phyloP scores from a whole-genome alignment of 2,329 filamentous ascomycete genomes.

The Aspergillus latus region DNA sequence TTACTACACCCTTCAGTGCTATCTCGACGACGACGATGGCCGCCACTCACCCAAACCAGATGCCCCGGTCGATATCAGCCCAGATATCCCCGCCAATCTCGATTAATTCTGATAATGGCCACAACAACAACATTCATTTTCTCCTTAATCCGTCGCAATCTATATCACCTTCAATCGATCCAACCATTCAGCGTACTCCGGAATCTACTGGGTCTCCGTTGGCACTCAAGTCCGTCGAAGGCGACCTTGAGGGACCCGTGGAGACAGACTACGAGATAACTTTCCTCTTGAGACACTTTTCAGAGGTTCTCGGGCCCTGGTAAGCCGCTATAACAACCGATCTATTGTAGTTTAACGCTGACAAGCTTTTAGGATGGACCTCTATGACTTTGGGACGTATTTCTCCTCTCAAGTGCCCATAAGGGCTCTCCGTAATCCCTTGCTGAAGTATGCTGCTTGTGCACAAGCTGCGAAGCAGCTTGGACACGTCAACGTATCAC shows the following conservation, averaged over 20 bases:
- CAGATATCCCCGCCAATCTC: constrained; percentile 46
- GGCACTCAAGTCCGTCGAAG: constrained; percentile 24
- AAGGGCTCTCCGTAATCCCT: constrained; percentile 51
- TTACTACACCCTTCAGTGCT: constrained; percentile 22
- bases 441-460: constrained; percentile 56
- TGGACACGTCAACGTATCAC: constrained; percentile 54
- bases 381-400: constrained; percentile 55
- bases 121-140: constrained; percentile 55
- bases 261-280: constrained; percentile 57
- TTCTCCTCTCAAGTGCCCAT: constrained; percentile 62
- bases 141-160: constrained; percentile 52
- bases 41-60: constrained; percentile 35
- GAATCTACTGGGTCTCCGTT: constrained; percentile 33
- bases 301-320: constrained; percentile 61
- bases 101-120: constrained; percentile 38
- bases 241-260: constrained; percentile 28
- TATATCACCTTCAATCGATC: constrained; percentile 48
- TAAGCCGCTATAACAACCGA: constrained; percentile 25
- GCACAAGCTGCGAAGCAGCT: constrained; percentile 64
- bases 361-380: constrained; percentile 41
- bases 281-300: constrained; percentile 61
- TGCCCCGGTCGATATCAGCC: constrained; percentile 34
- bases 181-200: constrained; percentile 34
- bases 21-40: constrained; percentile 22
- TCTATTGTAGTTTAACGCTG: constrained; percentile 4